Evolutionary conservation across 148 eudicot species (phyloP).

Genomic region (Silene uniflora): DNA sequence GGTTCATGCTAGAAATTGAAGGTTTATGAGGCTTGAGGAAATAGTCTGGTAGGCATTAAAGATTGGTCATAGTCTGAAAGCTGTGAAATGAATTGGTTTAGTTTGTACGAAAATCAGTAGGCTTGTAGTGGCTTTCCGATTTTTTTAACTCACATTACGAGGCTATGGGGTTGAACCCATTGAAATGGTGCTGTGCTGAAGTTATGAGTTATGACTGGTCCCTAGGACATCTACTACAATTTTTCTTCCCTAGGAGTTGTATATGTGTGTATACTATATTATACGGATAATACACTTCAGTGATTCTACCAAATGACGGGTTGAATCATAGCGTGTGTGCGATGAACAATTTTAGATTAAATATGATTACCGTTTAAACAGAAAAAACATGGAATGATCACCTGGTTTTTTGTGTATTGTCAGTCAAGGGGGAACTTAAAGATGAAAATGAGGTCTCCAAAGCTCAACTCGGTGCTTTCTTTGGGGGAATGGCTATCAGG

Average conservation of each 20-base stretch:
- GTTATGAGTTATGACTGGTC: neutral
- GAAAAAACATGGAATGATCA: neutral
- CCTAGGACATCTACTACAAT: neutral
- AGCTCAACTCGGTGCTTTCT: constrained; percentile 96
- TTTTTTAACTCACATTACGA: neutral
- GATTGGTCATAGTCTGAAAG: neutral
- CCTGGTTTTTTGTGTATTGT: constrained; percentile 22
- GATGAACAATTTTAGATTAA: neutral
- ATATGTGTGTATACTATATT: neutral
- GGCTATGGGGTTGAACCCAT: neutral
- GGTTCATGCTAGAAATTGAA: too few species aligned
- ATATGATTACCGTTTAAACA: neutral
- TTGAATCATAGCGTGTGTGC: neutral
- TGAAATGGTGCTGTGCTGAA: neutral
- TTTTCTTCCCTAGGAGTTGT: neutral
- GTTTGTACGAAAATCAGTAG: neutral
- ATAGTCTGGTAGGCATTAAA: neutral
- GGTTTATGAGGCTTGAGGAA: too few species aligned
- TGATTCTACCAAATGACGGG: too few species aligned
- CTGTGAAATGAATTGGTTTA: neutral
- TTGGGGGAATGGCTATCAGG: constrained; percentile 91
- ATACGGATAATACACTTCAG: too few species aligned
- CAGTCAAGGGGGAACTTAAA: constrained; percentile 87
- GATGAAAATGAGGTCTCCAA: constrained; percentile 72
- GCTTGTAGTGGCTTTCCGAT: neutral